Evolutionary conservation across 2,329 filamentous ascomycete species (phyloP), one percentile per base, ranked within the genome.

Genomic region (Pestalotiopsis sp.): DNA sequence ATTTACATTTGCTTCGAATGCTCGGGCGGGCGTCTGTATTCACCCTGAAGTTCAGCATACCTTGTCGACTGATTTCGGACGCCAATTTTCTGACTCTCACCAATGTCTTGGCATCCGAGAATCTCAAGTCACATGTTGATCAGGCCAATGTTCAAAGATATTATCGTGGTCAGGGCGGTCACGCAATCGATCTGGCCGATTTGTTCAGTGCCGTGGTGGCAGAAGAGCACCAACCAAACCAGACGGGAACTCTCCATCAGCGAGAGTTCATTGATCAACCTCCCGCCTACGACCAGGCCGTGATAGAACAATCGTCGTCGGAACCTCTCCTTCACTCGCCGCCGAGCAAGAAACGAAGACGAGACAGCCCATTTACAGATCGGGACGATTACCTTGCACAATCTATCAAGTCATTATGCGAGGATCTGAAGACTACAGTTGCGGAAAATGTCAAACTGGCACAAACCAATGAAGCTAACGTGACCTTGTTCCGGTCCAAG

Each of bases 121-220:
- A 6, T 35, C 2, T 60, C 1, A 60, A 30, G 64, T 48, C 55
- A 4, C 38, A 66, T 60, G 24, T 35, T 13, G 64, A 66, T 20
- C 64, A 66, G 58, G 38, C 38, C 64, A 58, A 66, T 59, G 9
- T 66, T 13, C 38, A 57, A 22, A 44, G 64, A 48, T 59, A 66
- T 39, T 66, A 66, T 60, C 64, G 64, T 24, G 64, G 64, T 9
- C 64, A 66, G 7, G 64, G 64, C 7, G 64, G 64, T 9, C 58
- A 7, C 20, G 55, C 55, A 1, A n/a, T 66, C 22, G 38, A 66
- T 11, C 39, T 66, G 38, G 17, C 38, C 13, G 13, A 30, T 10
- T 30, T 10, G 14, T 26, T 56, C 9, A 48, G 3, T 13, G 20
- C 44, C 3, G n/a, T 20, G 11, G 10, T 7, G 17, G 2, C n/a